phyloP scores from a whole-genome alignment of 2,329 filamentous ascomycete genomes.

The Nannizzia gypsea region DNA sequence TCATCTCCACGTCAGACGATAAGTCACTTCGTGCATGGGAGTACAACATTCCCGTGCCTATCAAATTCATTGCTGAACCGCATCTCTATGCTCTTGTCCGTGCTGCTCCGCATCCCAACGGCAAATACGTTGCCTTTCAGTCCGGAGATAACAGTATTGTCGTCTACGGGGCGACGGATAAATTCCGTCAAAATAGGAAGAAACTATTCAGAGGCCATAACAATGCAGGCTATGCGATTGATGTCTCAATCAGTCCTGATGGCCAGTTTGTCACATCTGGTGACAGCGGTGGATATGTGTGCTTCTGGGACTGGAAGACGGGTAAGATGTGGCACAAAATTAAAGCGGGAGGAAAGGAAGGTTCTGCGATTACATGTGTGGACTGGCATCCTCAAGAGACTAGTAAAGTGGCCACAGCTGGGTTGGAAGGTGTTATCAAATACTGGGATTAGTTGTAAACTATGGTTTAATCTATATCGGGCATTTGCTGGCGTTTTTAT shows the following conservation, averaged over 20 bases:
- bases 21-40: conserved; percentile 95
- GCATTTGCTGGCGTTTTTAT: neutral
- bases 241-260: conserved; percentile 77
- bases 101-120: conserved; percentile 69
- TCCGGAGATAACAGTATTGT: conserved; percentile 92
- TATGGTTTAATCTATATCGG: neutral
- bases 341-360: conserved; percentile 54
- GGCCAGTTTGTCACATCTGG: conserved; percentile 82
- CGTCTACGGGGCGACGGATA: conserved; percentile 87
- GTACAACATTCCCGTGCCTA: conserved; percentile 94
- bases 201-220: conserved; percentile 95
- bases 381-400: conserved; percentile 98
- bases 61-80: conserved; percentile 95
- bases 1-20: conserved; percentile 97
- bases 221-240: conserved; percentile 85
- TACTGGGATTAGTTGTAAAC: conserved; percentile 66
- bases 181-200: conserved; percentile 94
- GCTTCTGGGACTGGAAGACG: conserved; percentile 99
- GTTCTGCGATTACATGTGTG: conserved; percentile 69
- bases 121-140: conserved; percentile 92
- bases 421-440: conserved; percentile 75
- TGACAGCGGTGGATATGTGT: conserved; percentile 78
- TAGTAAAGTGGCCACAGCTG: conserved; percentile 83
- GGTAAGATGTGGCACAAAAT: conserved; percentile 99
- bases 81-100: conserved; percentile 97